Evolutionary conservation across 768 basidiomycete genomes (phyloP).

Genomic region (Gautieria morchelliformis): DNA sequence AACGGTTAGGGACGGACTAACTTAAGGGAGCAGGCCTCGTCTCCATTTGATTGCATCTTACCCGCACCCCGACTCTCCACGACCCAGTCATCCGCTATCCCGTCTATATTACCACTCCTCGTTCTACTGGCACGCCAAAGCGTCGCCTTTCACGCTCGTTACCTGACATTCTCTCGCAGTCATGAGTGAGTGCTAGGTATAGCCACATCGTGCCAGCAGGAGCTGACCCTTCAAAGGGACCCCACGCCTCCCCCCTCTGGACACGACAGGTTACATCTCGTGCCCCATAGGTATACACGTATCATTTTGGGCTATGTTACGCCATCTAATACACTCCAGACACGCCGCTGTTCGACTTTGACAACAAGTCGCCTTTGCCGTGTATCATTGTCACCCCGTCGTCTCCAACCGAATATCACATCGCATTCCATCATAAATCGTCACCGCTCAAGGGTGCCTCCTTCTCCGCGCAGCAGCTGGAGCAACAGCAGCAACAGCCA

Average conservation of each 20-base stretch:
- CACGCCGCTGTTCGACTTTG: slow-evolving; percentile 6
- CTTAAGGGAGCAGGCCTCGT: background rate
- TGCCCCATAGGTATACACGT: slow-evolving; percentile 4
- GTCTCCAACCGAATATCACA: slow-evolving; percentile 4
- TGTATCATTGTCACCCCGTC: slow-evolving; percentile 8
- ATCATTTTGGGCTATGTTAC: background rate
- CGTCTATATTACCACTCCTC: background rate
- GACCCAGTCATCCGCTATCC: background rate
- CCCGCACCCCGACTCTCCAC: background rate
- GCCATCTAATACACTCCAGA: background rate
- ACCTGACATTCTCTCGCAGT: slow-evolving; percentile 2
- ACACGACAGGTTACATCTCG: slow-evolving; percentile 3
- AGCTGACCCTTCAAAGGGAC: background rate
- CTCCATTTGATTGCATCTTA: background rate
- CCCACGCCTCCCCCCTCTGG: slow-evolving; percentile 2
- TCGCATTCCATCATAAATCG: slow-evolving; percentile 5
- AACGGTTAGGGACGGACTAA: too few species aligned
- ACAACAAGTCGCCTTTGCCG: slow-evolving; percentile 3
- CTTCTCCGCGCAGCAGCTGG: background rate
- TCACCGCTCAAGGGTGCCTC: background rate
- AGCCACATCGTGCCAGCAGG: background rate
- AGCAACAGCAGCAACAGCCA: slow-evolving; percentile 3
- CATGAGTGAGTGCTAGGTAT: background rate
- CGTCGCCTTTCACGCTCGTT: slow-evolving; percentile 5
- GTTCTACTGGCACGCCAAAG: background rate